Evolutionary conservation across 78 protist genomes (phyloP).

Genomic region (Dictyostelium brefeldianum): DNA sequence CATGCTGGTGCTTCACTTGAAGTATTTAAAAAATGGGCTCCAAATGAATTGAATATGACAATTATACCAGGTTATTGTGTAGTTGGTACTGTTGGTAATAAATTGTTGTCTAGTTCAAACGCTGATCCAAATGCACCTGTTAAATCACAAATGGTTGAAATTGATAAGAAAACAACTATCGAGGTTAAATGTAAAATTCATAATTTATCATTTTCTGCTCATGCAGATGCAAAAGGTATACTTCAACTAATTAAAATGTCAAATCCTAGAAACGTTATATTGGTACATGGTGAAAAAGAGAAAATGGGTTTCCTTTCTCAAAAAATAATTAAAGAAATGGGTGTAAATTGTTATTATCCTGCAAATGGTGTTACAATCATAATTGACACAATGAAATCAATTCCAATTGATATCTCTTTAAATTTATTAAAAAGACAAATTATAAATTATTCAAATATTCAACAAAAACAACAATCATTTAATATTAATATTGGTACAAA

Average conservation of each 20-base stretch:
- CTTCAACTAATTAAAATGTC: constrained; percentile 88
- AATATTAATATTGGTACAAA: neutral
- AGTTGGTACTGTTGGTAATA: constrained; percentile 96
- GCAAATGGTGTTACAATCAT: constrained; percentile 90
- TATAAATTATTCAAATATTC: constrained; percentile 20
- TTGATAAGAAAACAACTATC: constrained; percentile 77
- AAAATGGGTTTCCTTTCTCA: constrained; percentile 91
- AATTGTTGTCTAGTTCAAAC: neutral
- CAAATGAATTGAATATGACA: constrained; percentile 89
- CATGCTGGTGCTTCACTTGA: constrained; percentile 94
- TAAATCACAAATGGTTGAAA: constrained; percentile 70
- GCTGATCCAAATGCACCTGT: neutral
- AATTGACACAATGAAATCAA: constrained; percentile 48
- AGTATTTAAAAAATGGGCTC: constrained; percentile 93
- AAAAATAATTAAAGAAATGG: constrained; percentile 84
- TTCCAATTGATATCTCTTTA: constrained; percentile 78
- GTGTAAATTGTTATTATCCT: constrained; percentile 92
- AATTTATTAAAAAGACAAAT: constrained; percentile 75
- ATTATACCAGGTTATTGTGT: constrained; percentile 98
- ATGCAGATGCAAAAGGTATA: constrained; percentile 98
- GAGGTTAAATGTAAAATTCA: constrained; percentile 86
- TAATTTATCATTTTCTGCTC: constrained; percentile 94
- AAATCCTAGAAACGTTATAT: constrained; percentile 92
- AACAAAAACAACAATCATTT: neutral
- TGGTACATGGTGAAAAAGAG: constrained; percentile 98